phyloP scores from a whole-genome alignment of 495 filamentous ascomycete genomes.

The Aspergillus kassunensis region DNA sequence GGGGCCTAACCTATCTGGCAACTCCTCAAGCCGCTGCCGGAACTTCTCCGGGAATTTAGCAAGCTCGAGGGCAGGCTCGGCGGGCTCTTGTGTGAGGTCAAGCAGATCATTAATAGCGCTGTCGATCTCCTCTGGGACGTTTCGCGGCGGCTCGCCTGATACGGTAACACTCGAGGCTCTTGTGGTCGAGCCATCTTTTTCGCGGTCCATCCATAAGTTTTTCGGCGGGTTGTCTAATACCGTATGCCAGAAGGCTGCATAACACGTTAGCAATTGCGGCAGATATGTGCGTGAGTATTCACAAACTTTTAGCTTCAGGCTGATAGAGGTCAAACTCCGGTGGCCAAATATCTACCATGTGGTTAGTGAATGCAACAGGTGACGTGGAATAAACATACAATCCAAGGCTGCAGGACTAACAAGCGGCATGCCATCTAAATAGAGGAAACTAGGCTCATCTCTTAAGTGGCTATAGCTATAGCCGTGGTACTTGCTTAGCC shows the following conservation, averaged over 20 bases:
- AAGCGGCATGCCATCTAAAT: conserved; percentile 11
- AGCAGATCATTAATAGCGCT: conserved; percentile 18
- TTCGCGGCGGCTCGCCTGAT: conserved; percentile 6
- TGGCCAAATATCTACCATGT: neutral
- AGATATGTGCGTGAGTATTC: neutral
- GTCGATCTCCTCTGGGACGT: conserved; percentile 1
- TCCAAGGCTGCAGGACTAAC: conserved; percentile 16
- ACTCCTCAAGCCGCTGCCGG: conserved; percentile 16
- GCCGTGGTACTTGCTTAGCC: conserved; percentile 6
- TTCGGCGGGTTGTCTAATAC: too few species aligned
- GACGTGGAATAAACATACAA: conserved; percentile 4
- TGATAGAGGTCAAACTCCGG: neutral
- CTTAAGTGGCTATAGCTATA: neutral
- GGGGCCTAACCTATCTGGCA: conserved; percentile 8
- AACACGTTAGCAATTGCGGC: conserved; percentile 7
- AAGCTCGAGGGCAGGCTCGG: conserved; percentile 1
- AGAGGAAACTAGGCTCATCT: neutral
- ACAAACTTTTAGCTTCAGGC: conserved; percentile 2
- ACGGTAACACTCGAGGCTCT: conserved; percentile 1
- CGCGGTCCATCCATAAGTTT: too few species aligned
- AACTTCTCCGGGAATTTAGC: conserved; percentile 11
- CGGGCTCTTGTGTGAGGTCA: conserved; percentile 11
- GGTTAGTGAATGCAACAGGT: neutral
- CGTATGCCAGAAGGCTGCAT: conserved; percentile 11
- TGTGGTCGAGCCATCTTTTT: too few species aligned